These are phyloP conservation scores for Myrmaecium sp. DNA, from an alignment of 2,329 filamentous ascomycete species.

Conservation along the genomic window DNA sequence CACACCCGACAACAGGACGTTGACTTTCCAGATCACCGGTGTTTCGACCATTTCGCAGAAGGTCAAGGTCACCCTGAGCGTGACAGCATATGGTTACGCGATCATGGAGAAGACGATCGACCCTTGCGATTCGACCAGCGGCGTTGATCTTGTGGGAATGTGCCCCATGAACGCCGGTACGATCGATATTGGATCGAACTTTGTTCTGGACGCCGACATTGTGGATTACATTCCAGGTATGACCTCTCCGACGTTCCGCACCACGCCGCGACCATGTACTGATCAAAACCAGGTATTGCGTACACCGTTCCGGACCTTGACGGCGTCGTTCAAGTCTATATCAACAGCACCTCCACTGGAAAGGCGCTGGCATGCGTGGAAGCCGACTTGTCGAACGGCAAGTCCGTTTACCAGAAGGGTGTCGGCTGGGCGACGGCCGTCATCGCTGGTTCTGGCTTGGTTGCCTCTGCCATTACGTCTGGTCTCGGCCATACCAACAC, in stretches of 20 bases:
- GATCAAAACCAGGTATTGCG: conserved; percentile 40
- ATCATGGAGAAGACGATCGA: conserved; percentile 52
- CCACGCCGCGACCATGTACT: background rate
- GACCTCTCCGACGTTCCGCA: conserved; percentile 7
- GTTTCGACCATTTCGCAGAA: conserved; percentile 72
- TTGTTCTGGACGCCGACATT: conserved; percentile 39
- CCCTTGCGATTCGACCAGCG: conserved; percentile 63
- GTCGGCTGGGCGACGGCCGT: conserved; percentile 83
- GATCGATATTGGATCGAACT: conserved; percentile 58
- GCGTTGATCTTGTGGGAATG: conserved; percentile 48
- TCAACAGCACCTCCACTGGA: conserved; percentile 51
- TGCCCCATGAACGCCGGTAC: conserved; percentile 84
- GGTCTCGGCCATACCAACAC: conserved; percentile 86
- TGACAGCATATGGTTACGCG: conserved; percentile 69
- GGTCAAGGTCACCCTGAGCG: conserved; percentile 57
- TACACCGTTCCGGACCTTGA: conserved; percentile 87
- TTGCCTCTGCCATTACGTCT: conserved; percentile 75
- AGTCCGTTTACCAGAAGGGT: conserved; percentile 75
- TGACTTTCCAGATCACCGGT: conserved; percentile 60
- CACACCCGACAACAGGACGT: conserved; percentile 55
- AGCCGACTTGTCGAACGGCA: conserved; percentile 73
- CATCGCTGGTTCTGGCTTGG: conserved; percentile 67
- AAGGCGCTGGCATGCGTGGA: conserved; percentile 69
- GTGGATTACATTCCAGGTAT: conserved; percentile 50
- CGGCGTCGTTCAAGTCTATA: conserved; percentile 63